Evolutionary conservation across 2,329 filamentous ascomycete species (phyloP).

Genomic region (Colletotrichum orchidophilum): DNA sequence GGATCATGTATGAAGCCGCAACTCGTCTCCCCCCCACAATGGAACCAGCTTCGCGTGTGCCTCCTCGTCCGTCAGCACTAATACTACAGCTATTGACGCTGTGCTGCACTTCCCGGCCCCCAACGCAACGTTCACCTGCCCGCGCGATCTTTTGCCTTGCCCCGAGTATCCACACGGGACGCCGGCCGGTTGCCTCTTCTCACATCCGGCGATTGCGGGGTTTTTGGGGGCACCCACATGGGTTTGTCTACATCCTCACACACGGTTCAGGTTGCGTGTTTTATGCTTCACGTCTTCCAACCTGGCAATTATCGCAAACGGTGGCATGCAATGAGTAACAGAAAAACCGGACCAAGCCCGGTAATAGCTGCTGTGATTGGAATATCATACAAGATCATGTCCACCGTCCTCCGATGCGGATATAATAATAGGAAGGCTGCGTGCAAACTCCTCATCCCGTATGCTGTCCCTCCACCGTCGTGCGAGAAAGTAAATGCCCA

Average conservation of each 20-base stretch:
- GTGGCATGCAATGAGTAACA: neutral
- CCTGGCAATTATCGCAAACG: neutral
- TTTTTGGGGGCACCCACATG: no score
- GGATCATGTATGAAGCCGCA: no score
- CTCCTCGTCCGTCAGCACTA: neutral
- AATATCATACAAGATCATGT: slow-evolving; percentile 22
- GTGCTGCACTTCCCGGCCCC: neutral
- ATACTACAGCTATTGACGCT: neutral
- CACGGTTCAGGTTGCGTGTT: neutral
- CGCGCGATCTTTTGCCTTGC: neutral
- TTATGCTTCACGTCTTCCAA: neutral
- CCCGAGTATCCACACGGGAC: neutral
- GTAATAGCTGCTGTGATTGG: slow-evolving; percentile 7
- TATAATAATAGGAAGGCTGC: neutral
- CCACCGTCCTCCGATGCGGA: neutral
- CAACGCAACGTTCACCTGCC: neutral
- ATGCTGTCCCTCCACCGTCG: slow-evolving; percentile 3
- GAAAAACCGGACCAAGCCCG: neutral
- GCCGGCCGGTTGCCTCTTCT: neutral
- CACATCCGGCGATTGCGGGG: neutral
- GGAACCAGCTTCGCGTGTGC: no score
- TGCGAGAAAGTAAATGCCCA: slow-evolving; percentile 6
- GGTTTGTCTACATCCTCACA: no score
- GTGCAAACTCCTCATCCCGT: slow-evolving; percentile 13
- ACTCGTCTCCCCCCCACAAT: no score